Conservation (phyloP, 345 rosid species). For the Dovyalis caffra region DNA sequence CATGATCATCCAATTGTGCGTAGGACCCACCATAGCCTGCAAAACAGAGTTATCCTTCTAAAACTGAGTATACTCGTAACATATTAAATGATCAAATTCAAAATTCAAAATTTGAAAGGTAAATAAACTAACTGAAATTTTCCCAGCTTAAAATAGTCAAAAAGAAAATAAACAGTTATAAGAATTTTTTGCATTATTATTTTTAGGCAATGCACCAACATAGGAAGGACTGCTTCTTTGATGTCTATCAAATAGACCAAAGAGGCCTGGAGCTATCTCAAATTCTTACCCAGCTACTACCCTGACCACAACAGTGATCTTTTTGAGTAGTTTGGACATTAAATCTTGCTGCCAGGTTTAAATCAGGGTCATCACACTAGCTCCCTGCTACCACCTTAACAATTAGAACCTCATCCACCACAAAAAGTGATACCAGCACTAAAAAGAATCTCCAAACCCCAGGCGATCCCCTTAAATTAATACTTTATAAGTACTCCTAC, state of each 20-base stretch:
- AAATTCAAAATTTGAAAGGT: not conserved
- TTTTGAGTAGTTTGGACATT: not conserved
- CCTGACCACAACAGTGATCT: not conserved
- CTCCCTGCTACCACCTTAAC: not conserved
- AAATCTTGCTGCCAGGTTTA: not conserved
- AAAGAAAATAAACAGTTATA: not conserved
- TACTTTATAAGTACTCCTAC: not conserved
- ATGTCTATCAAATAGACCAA: not conserved
- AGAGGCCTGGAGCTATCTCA: not conserved
- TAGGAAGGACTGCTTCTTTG: not conserved
- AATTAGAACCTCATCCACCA: not conserved
- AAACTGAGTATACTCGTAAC: not conserved
- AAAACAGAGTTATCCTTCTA: conserved; percentile 2
- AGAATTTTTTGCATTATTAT: no score
- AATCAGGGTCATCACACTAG: not conserved
- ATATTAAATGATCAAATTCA: not conserved
- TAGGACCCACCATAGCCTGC: conserved; percentile 53
- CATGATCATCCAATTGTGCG: conserved; percentile 36
- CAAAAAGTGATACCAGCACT: no score
- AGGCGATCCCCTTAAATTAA: not conserved
- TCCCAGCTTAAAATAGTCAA: not conserved
- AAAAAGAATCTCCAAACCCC: no score
- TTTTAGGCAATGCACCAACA: not conserved
- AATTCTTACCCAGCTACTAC: not conserved
- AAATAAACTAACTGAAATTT: not conserved